Evolutionary conservation across 495 filamentous ascomycete species (phyloP).

Genomic region (Xylaria nigripes): DNA sequence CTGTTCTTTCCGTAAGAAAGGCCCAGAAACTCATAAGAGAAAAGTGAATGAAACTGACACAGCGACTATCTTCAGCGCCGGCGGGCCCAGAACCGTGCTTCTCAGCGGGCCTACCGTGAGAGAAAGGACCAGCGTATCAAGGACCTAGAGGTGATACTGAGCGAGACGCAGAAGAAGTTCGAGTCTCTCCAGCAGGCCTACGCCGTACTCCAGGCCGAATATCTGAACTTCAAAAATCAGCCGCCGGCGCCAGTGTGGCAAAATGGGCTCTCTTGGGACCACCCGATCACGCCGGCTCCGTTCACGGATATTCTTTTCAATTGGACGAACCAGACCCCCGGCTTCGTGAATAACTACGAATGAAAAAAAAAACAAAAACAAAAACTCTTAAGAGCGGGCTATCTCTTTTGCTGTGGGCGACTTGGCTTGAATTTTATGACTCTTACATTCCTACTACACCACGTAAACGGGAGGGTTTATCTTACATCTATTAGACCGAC

Average conservation of each 20-base stretch:
- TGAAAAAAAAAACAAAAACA: no score
- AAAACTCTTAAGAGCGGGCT: no score
- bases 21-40: background rate
- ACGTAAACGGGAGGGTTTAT: no score
- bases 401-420: no score
- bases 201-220: constrained; percentile 33
- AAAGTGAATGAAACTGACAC: constrained; percentile 14
- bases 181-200: constrained; percentile 31
- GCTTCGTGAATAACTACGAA: background rate
- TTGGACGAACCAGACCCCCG: background rate
- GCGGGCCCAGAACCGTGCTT: constrained; percentile 51
- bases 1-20: constrained; percentile 37
- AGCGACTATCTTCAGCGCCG: constrained; percentile 34
- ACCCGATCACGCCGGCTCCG: background rate
- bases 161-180: constrained; percentile 40
- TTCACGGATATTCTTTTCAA: background rate
- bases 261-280: background rate
- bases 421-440: no score
- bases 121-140: constrained; percentile 76
- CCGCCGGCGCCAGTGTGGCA: background rate
- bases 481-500: no score
- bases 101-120: constrained; percentile 62
- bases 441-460: no score
- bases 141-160: constrained; percentile 71
- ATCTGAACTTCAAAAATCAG: constrained; percentile 28